These are phyloP conservation scores for Rhododendron williamsianum DNA, from an alignment of 148 eudicot species.

Conservation along the genomic window DNA sequence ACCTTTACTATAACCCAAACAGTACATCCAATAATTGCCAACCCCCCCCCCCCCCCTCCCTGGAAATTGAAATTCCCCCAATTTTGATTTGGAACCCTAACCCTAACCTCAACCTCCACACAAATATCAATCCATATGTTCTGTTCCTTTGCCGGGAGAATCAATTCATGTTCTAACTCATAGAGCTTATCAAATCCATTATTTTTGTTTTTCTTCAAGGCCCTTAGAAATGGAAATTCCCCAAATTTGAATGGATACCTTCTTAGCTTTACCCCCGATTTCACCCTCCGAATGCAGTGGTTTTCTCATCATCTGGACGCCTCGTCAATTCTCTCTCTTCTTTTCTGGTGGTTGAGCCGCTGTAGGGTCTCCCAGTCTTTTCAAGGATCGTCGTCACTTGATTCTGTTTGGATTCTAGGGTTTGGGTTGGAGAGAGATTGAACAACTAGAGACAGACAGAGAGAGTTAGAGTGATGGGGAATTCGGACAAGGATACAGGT, in stretches of 20 bases:
- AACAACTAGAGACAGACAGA: slow-evolving; percentile 9
- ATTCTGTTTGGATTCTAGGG: slow-evolving; percentile 1
- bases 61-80: slow-evolving; percentile 3
- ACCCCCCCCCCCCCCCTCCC: neutral
- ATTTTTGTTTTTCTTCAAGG: neutral
- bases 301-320: slow-evolving; percentile 17
- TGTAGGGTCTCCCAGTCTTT: slow-evolving; percentile 13
- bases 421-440: neutral
- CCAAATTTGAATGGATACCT: slow-evolving; percentile 56
- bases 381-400: slow-evolving; percentile 10
- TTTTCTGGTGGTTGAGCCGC: slow-evolving; percentile 46
- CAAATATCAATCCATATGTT: neutral
- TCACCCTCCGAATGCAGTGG: slow-evolving; percentile 23
- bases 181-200: slow-evolving; percentile 9
- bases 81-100: neutral
- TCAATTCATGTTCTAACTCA: neutral
- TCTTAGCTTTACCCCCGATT: slow-evolving; percentile 38
- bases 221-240: slow-evolving; percentile 21
- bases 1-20: slow-evolving; percentile 2
- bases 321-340: slow-evolving; percentile 36
- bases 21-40: neutral
- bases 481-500: slow-evolving; percentile 54
- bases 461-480: slow-evolving; percentile 35
- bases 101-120: slow-evolving; percentile 9
- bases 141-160: neutral